A percentile compares a stretch with the other conserved stretches of the same genome.
Conservation (phyloP, 768 basidiomycete species). For the Termitomyces titanicus region DNA sequence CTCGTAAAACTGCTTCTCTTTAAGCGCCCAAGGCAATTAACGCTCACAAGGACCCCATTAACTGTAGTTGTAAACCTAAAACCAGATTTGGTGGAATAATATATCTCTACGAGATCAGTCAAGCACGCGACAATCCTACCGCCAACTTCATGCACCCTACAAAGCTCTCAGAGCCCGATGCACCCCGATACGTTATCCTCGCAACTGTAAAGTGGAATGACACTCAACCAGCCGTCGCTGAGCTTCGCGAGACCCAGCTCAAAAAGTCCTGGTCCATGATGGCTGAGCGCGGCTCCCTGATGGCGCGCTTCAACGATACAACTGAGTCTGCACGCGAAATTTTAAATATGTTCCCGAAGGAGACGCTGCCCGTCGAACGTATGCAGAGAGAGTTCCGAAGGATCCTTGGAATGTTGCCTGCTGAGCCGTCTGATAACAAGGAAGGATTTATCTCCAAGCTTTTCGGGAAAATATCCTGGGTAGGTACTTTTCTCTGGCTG, state of each 20-base stretch:
- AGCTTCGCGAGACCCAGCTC: conserved; percentile 9
- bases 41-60: background rate
- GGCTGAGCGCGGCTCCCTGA: conserved; percentile 5
- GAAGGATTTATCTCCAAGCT: conserved; percentile 10
- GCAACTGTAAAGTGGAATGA: conserved; percentile 10
- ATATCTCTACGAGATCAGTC: conserved; percentile 11
- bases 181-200: conserved; percentile 7
- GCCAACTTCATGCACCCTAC: conserved; percentile 11
- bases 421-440: background rate
- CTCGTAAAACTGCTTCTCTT: conserved; percentile 16
- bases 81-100: conserved; percentile 12
- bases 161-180: conserved; percentile 9
- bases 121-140: conserved; percentile 8
- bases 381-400: conserved; percentile 8
- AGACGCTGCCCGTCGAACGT: conserved; percentile 2
- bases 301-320: conserved; percentile 4
- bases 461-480: conserved; percentile 7
- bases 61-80: conserved; percentile 6
- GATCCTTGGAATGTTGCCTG: conserved; percentile 4
- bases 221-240: background rate
- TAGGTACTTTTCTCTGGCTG: background rate
- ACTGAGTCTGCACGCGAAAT: conserved; percentile 6
- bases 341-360: conserved; percentile 7
- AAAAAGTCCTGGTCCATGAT: conserved; percentile 8
- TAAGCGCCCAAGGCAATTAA: background rate